Evolutionary conservation across 768 basidiomycete species (phyloP).

Genomic region (Podaxis sp.): DNA sequence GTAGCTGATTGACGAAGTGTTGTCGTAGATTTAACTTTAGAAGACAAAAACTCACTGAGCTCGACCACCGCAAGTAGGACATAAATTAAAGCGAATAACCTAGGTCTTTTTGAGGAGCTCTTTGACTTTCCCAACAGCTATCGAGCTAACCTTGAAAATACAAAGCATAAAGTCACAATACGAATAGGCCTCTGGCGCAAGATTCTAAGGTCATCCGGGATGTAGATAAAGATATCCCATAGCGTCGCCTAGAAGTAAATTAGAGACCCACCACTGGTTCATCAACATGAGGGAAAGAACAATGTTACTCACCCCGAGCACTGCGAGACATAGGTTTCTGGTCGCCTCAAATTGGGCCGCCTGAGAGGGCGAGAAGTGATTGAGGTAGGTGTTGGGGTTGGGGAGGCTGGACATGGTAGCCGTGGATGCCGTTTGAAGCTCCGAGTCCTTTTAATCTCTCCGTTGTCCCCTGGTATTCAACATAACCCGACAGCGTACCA

Average conservation of each 20-base stretch:
- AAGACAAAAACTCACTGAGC: neutral
- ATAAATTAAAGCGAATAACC: conserved; percentile 1
- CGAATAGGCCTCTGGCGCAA: neutral
- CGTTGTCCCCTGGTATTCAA: too few species aligned
- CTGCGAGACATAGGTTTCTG: neutral
- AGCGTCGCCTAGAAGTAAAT: neutral
- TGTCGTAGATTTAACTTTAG: neutral
- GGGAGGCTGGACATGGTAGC: neutral
- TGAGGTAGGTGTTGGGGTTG: conserved; percentile 3
- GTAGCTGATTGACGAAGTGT: neutral
- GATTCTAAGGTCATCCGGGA: conserved; percentile 6
- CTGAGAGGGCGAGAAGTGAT: neutral
- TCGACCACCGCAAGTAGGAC: neutral
- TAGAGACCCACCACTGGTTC: neutral
- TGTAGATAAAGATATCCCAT: conserved; percentile 9
- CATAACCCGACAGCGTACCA: too few species aligned
- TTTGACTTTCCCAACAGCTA: neutral
- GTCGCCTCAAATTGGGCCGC: neutral
- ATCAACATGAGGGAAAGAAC: neutral
- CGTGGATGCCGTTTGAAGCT: too few species aligned
- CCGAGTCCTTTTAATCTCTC: too few species aligned
- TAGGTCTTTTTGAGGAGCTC: neutral
- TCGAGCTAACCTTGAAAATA: neutral
- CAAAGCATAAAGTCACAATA: neutral
- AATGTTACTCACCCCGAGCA: neutral